Percentiles rank a stretch among this genome's conserved stretches.
Evolutionary conservation across 768 basidiomycete species (phyloP).

Genomic region (Tulasnella sp.): DNA sequence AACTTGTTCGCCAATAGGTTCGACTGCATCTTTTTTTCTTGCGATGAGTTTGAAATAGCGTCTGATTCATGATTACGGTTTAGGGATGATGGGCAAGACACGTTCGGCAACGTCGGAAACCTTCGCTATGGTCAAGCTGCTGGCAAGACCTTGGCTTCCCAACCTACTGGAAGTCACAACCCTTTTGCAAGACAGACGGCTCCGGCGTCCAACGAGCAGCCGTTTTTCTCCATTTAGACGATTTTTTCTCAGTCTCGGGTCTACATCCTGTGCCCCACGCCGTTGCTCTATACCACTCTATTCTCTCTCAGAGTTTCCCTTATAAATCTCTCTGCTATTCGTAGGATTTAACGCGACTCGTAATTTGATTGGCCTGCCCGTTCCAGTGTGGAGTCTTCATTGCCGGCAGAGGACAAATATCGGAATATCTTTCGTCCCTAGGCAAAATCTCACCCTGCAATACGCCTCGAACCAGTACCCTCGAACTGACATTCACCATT

Average conservation of each 20-base stretch:
- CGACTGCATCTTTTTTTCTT: neutral
- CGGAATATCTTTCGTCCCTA: neutral
- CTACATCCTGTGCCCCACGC: neutral
- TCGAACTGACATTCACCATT: too few species aligned
- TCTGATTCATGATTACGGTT: neutral
- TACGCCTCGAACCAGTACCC: too few species aligned
- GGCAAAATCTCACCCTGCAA: too few species aligned
- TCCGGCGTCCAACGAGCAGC: constrained; percentile 59
- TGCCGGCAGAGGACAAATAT: neutral
- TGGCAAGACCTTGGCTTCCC: constrained; percentile 11
- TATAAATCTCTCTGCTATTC: neutral
- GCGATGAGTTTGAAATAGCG: neutral
- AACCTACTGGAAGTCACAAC: constrained; percentile 27
- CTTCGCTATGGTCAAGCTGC: constrained; percentile 49
- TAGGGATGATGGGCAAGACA: constrained; percentile 85
- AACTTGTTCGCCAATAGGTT: constrained; percentile 70
- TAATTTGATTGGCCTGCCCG: neutral
- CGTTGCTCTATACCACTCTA: neutral
- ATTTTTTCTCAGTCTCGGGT: neutral
- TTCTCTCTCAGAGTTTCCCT: neutral
- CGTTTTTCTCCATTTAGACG: constrained; percentile 68
- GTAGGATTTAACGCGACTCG: neutral
- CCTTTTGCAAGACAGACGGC: constrained; percentile 38
- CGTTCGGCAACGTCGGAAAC: constrained; percentile 85
- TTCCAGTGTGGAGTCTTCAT: neutral